Evolutionary conservation across 306 rosid genomes (phyloP), one percentile per base, ranked within the genome.

Genomic region (Medicago lupulina): DNA sequence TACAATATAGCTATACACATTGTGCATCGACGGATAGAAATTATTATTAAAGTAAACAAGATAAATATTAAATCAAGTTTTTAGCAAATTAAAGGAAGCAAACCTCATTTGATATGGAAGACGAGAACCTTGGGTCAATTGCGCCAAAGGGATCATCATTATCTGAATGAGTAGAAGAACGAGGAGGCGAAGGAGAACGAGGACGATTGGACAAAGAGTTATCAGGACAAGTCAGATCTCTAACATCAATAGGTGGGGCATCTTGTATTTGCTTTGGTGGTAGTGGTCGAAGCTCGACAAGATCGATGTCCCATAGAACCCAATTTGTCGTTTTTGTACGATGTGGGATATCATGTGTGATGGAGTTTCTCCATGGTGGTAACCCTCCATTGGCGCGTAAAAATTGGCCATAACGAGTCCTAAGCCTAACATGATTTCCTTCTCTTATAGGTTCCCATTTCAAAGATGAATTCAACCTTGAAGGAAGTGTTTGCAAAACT

Each of bases 371-470:
- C 93, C 91, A 93, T 0, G 97, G 98, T 0, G 95, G 97, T 31
- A 86, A 14, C 0, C 97, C 97, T 1, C 85, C 88, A 12, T 93
- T 93, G 7, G 93, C 93, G 0, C 98, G 88, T 4, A 93, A 55
- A 75, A 54, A 93, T 44, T 87, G 89, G 6, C 91, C 95, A 40
- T 85, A 83, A 16, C 85, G 85, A 0, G 91, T 89, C 85, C 21
- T 89, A 8, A 93, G 87, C 63, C 87, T 79, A 10, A 93, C 84
- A 8, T 79, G 91, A n/a, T 58, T 36, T 2, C 89, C 91, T 9
- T 89, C 89, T 23, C 87, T 76, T 4, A 89, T 39, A 23, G 97
- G 95, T 70, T 93, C 97, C 98, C 98, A 93, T 67, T 81, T 90
- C 34, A 87, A 6, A 17, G 97, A 90, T 0, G 95, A 84, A 80